Conservation (phyloP, 108 stramenopile species). For the Cylindrotheca closterium region DNA sequence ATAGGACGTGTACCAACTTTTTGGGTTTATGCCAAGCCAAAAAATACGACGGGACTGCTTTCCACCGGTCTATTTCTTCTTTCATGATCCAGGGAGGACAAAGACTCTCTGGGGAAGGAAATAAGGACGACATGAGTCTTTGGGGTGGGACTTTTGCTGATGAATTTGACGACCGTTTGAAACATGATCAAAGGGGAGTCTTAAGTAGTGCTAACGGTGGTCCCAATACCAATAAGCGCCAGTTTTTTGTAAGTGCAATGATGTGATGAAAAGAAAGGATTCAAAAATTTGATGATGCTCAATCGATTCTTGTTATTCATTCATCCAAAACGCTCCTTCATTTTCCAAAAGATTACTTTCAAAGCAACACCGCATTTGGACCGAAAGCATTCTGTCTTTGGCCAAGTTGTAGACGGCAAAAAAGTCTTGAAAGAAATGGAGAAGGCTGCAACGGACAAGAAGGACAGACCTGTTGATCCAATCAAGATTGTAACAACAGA, state of each 20-base stretch:
- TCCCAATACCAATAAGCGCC: constrained; percentile 81
- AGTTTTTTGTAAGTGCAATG: constrained; percentile 87
- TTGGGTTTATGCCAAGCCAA: constrained; percentile 76
- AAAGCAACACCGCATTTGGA: constrained; percentile 88
- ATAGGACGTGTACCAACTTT: constrained; percentile 90
- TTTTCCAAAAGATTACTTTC: constrained; percentile 90
- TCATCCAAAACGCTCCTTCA: too few relatives aligned
- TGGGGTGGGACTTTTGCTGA: constrained; percentile 83
- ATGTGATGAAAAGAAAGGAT: not conserved
- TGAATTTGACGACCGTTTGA: constrained; percentile 92
- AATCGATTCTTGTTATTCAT: not conserved
- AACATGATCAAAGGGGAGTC: constrained; percentile 71
- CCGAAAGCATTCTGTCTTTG: constrained; percentile 96
- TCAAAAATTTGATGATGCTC: not conserved
- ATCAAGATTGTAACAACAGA: constrained; percentile 56
- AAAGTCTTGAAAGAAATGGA: constrained; percentile 45
- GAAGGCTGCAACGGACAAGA: constrained; percentile 63
- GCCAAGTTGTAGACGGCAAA: constrained; percentile 84
- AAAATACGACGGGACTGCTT: constrained; percentile 86
- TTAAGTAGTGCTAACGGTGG: constrained; percentile 96
- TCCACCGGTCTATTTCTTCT: constrained; percentile 89
- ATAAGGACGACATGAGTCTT: constrained; percentile 80
- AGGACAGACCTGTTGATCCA: constrained; percentile 66
- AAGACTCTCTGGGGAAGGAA: constrained; percentile 48
- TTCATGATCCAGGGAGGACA: constrained; percentile 97